Evolutionary conservation across 1,139 yeast species (phyloP).

Genomic region (Pichia sp.): DNA sequence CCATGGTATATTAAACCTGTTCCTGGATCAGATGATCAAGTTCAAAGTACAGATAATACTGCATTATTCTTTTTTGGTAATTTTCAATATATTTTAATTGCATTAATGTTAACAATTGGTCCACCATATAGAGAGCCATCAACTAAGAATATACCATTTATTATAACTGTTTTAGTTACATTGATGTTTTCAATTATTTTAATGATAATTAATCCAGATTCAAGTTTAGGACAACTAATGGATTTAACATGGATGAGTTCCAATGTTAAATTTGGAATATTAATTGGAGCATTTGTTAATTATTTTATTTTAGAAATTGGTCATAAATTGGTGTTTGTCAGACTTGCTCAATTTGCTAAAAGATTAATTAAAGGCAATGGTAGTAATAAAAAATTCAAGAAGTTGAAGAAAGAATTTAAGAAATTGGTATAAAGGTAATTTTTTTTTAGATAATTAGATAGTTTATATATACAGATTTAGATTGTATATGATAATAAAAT

Average conservation of each 20-base stretch:
- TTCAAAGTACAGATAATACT: constrained; percentile 85
- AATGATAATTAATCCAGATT: constrained; percentile 44
- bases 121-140: constrained; percentile 92
- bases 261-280: constrained; percentile 45
- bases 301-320: constrained; percentile 43
- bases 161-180: constrained; percentile 52
- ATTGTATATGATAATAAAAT: neutral
- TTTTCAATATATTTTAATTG: constrained; percentile 82
- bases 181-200: constrained; percentile 41
- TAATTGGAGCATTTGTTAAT: constrained; percentile 45
- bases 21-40: constrained; percentile 76
- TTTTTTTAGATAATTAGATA: neutral
- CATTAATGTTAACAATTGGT: constrained; percentile 79
- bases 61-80: constrained; percentile 73
- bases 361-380: constrained; percentile 23
- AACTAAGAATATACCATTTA: constrained; percentile 61
- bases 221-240: constrained; percentile 60
- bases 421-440: constrained; percentile 8
- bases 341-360: constrained; percentile 29
- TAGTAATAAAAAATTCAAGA: constrained; percentile 29
- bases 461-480: neutral
- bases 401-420: constrained; percentile 23
- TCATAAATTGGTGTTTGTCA: constrained; percentile 34
- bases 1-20: constrained; percentile 79
- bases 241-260: constrained; percentile 61